Evolutionary conservation across 23 red algal genomes (phyloP), one percentile per base, ranked within the genome.

Genomic region (Gracilaria domingensis): DNA sequence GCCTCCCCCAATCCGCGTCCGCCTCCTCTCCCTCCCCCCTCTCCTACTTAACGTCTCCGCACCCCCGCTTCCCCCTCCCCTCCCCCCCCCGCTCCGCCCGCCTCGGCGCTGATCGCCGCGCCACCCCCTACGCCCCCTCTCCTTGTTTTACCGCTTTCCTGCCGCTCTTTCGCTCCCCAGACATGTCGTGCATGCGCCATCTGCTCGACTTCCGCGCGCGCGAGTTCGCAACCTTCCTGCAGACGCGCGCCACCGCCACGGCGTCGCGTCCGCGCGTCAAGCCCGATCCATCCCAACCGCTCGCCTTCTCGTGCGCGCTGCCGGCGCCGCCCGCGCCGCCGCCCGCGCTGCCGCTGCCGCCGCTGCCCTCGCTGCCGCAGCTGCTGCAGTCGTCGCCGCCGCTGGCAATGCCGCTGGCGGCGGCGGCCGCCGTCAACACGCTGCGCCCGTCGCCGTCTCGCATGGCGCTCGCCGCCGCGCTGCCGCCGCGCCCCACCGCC

Each of bases 161-260:
- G n/a, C n/a, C n/a, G n/a, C n/a, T n/a, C n/a, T n/a, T n/a, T n/a
- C 42, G 4, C 42, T 45, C 5, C 42, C 4, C 4, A 45, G 42
- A 4, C 45, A 86, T 32, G 82, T 61, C 65, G 82, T 86, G 40
- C 60, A 69, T 64, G 58, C 82, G 51, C 26, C 65, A 86, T 53
- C 65, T 69, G 26, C 36, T 69, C 33, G 64, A 61, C 82, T 86
- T 69, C 37, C 82, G 82, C 60, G 32, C 51, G 51, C 78, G 78
- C 48, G 78, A 69, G 82, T 86, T 86, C 71, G 61, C 82, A 14
- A 71, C 82, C 36, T 73, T 86, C 25, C 59, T 73, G 37, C 65
- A 50, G 8, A 20, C 40, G 9, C 82, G 61, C 26, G 54, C 54
- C 54, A 12, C 48, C 65, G 50, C 82, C 55, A 26, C 80, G 4